A percentile compares a stretch with the other conserved stretches of the same genome.
Evolutionary conservation across 2,329 filamentous ascomycete genomes (phyloP).

Genomic region (Xylariaceae sp.): DNA sequence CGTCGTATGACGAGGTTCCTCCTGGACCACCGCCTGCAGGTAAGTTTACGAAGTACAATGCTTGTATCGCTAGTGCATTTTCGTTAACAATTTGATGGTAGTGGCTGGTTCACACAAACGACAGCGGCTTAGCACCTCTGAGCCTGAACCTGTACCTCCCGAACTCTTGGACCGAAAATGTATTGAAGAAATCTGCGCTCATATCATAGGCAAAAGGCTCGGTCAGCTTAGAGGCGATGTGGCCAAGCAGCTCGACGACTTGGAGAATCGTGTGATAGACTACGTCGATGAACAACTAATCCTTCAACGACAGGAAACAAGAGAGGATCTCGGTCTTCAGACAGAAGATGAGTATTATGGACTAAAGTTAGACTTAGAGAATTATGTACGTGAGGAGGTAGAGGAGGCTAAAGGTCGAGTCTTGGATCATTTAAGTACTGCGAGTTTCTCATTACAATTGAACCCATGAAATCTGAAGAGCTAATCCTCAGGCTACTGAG

Average conservation of each 20-base stretch:
- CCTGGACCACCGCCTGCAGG: conserved; percentile 16
- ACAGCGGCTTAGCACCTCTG: conserved; percentile 12
- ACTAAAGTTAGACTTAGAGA: conserved; percentile 17
- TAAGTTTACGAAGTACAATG: conserved; percentile 12
- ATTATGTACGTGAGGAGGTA: conserved; percentile 22
- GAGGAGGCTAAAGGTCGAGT: conserved; percentile 24
- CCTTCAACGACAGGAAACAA: conserved; percentile 12
- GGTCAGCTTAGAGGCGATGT: conserved; percentile 21
- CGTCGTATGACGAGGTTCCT: conserved; percentile 26
- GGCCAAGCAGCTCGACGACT: conserved; percentile 20
- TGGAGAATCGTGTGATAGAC: conserved; percentile 26
- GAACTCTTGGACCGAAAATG: conserved; percentile 25
- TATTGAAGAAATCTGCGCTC: conserved; percentile 29
- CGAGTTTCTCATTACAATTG: conserved; percentile 24
- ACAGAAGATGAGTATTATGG: conserved; percentile 26
- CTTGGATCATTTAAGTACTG: conserved; percentile 23
- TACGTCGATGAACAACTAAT: conserved; percentile 27
- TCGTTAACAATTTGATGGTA: conserved; percentile 6
- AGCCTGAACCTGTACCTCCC: neutral
- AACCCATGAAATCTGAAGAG: conserved; percentile 13
- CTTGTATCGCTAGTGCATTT: neutral
- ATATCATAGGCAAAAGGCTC: conserved; percentile 24
- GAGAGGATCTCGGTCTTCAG: neutral
- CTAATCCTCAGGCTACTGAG: neutral
- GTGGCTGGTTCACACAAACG: conserved; percentile 16